phyloP scores from a whole-genome alignment of 2,329 filamentous ascomycete genomes.

The Colletotrichum higginsianum region DNA sequence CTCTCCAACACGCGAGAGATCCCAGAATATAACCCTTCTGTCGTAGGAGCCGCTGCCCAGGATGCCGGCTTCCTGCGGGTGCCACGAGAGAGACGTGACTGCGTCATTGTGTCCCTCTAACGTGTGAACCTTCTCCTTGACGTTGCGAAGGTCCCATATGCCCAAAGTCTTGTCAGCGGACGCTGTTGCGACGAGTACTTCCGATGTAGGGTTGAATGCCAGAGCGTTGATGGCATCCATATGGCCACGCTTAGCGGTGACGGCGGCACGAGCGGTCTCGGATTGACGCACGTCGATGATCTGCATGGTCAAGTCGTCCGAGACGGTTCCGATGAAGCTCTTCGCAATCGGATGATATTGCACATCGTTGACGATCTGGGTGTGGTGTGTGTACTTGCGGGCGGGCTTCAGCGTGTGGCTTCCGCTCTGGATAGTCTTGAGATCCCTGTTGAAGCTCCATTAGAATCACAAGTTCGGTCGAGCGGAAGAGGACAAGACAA shows the following conservation, averaged over 20 bases:
- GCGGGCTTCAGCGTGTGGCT: conserved; percentile 80
- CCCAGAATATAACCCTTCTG: conserved; percentile 95
- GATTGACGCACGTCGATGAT: conserved; percentile 87
- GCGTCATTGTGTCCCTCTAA: conserved; percentile 90
- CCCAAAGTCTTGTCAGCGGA: conserved; percentile 96
- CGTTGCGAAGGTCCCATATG: conserved; percentile 94
- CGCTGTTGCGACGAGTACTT: conserved; percentile 91
- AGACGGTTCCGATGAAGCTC: conserved; percentile 91
- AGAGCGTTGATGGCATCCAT: conserved; percentile 95
- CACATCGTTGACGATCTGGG: conserved; percentile 94
- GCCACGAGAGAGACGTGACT: conserved; percentile 94
- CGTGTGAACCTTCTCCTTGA: conserved; percentile 90
- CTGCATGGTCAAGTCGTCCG: conserved; percentile 93
- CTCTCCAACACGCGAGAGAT: conserved; percentile 90
- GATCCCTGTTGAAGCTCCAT: conserved; percentile 71
- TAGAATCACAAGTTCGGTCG: conserved; percentile 11
- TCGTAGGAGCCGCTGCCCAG: conserved; percentile 95
- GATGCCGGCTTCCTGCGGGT: conserved; percentile 90
- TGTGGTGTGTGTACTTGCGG: conserved; percentile 88
- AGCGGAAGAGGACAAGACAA: conserved; percentile 49
- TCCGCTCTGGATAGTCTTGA: conserved; percentile 80
- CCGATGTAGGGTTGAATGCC: conserved; percentile 92
- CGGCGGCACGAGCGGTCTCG: conserved; percentile 76
- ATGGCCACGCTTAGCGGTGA: conserved; percentile 82
- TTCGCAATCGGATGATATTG: conserved; percentile 92